Evolutionary conservation across 345 rosid genomes (phyloP).

Genomic region (Lagerstroemia speciosa): DNA sequence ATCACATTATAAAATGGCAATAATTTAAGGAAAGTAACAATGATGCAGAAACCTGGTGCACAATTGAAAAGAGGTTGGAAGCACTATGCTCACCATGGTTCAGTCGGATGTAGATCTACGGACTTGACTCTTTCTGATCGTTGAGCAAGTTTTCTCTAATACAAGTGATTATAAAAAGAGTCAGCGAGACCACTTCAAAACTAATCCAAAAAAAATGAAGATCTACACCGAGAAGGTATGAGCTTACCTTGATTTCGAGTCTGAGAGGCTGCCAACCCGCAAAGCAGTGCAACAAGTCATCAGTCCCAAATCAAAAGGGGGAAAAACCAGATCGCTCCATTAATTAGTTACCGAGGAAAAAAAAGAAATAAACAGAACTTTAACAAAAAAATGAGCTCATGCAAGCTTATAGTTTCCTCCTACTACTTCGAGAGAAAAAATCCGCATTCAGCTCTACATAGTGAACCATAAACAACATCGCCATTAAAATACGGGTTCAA

Average conservation of each 20-base stretch:
- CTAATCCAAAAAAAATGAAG: neutral
- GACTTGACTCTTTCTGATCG: conserved; percentile 51
- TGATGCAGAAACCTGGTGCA: neutral
- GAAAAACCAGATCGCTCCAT: neutral
- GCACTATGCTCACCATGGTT: conserved; percentile 34
- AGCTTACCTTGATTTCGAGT: conserved; percentile 45
- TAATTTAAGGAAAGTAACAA: neutral
- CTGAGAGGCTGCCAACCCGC: conserved; percentile 35
- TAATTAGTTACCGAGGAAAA: neutral
- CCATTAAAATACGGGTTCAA: neutral
- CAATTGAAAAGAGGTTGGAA: neutral
- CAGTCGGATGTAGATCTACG: conserved; percentile 45
- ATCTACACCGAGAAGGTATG: conserved; percentile 1
- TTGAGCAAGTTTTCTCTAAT: conserved; percentile 47
- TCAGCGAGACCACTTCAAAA: neutral
- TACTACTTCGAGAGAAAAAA: neutral
- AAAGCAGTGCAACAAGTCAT: neutral
- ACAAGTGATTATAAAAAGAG: neutral
- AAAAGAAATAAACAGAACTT: neutral
- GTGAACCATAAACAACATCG: neutral
- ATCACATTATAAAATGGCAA: neutral
- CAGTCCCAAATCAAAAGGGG: conserved; percentile 9
- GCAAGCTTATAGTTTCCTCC: neutral
- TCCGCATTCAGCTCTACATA: neutral
- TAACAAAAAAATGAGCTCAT: neutral